Conservation (phyloP, 2,329 filamentous ascomycete genomes). For the Colletotrichum eremochloae region DNA sequence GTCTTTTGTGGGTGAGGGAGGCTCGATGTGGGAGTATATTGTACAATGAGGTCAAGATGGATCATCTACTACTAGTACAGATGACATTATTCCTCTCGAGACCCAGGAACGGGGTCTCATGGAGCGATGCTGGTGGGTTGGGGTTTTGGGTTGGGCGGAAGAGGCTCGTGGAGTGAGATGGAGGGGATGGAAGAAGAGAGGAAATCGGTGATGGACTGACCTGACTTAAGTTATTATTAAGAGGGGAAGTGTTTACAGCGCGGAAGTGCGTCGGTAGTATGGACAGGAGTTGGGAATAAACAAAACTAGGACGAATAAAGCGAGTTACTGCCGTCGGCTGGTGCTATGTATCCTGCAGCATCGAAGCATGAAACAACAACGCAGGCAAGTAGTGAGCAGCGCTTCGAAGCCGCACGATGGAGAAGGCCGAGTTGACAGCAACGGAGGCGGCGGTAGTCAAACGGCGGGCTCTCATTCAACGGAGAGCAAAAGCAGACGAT, state of each 20-base stretch:
- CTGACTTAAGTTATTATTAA: constrained; percentile 43
- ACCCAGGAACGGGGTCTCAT: constrained; percentile 54
- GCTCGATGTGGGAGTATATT: constrained; percentile 44
- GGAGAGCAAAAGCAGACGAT: constrained; percentile 24
- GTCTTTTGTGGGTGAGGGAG: constrained; percentile 23
- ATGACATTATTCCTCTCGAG: constrained; percentile 48
- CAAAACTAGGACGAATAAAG: constrained; percentile 39
- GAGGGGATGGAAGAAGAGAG: constrained; percentile 43
- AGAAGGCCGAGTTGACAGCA: constrained; percentile 19
- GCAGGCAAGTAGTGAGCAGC: constrained; percentile 17
- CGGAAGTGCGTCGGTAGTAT: constrained; percentile 34
- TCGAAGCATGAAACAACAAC: constrained; percentile 42
- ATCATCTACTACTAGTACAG: constrained; percentile 41
- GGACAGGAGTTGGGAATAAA: constrained; percentile 36
- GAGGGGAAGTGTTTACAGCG: constrained; percentile 28
- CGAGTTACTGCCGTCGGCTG: constrained; percentile 30
- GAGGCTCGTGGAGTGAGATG: constrained; percentile 43
- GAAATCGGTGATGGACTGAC: constrained; percentile 43
- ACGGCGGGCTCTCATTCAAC: constrained; percentile 31
- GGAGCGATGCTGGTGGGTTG: constrained; percentile 43
- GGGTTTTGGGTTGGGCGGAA: constrained; percentile 19
- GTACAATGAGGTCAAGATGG: constrained; percentile 49
- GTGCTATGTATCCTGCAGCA: constrained; percentile 44
- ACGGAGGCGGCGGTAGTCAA: constrained; percentile 22
- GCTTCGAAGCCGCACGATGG: constrained; percentile 17